Conservation (phyloP, 208 protist genomes). For the Acanthamoeba castellanii region DNA sequence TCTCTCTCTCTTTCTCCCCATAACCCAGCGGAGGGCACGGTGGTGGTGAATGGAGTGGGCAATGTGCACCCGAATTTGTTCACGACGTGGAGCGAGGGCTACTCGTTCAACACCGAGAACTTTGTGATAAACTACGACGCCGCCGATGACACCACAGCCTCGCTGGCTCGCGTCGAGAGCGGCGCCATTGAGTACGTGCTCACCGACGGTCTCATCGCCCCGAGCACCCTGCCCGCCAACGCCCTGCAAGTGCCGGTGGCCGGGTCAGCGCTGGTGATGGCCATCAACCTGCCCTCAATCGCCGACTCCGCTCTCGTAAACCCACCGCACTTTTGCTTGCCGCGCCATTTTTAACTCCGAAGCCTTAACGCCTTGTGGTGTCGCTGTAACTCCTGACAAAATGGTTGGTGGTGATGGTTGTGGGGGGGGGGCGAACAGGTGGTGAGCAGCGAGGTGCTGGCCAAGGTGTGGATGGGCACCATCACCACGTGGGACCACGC, state of each 20-base stretch:
- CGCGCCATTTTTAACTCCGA: background rate
- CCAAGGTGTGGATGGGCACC: conserved; percentile 3
- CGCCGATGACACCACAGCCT: background rate
- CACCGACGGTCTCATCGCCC: background rate
- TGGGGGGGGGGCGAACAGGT: background rate
- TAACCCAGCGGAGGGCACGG: background rate
- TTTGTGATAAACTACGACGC: conserved; percentile 2
- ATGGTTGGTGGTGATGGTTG: no score
- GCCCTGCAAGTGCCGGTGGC: background rate
- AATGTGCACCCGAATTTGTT: background rate
- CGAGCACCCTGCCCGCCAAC: background rate
- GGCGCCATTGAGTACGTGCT: background rate
- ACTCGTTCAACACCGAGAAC: background rate
- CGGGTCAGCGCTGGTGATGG: background rate
- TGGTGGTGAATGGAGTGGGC: conserved; percentile 32
- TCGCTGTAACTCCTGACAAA: no score
- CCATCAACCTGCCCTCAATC: background rate
- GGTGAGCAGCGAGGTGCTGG: background rate
- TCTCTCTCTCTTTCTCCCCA: no score
- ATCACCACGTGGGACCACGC: conserved; percentile 54
- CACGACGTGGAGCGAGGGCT: background rate
- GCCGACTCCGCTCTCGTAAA: background rate
- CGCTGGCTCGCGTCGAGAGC: background rate
- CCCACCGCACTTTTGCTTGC: no score
- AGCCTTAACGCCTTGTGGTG: no score